Evolutionary conservation across 768 basidiomycete genomes (phyloP), one percentile per base, ranked within the genome.

Genomic region (Leccinum rimulosum): DNA sequence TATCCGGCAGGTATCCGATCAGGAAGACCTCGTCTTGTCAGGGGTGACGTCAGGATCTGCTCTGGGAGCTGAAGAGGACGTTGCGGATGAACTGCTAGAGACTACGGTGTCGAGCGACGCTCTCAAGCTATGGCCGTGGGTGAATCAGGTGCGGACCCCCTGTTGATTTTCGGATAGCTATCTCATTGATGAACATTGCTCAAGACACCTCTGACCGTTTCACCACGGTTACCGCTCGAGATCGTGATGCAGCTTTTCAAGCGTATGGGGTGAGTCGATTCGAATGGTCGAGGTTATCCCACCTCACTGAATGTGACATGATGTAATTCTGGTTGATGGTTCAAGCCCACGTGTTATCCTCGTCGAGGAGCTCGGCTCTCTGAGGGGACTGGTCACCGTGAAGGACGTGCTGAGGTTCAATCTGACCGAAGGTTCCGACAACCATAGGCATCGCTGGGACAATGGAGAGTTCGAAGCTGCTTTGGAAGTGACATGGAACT

Each of bases 231-330:
- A 43, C 94, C 95, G 1, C 78, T 99, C 47, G 97, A 99, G 73
- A 94, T 98, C 56, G 93, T 95, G 8, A 93, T 97, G 90, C 94
- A 99, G 69, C 76, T 99, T 28, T 99, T 98, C 80, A 93, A 96
- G 70, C 84, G 93, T 50, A 92, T 99, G 89, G 97, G 97, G 97
- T 97, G 68, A 65, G 93, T 80, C 14, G 1, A 17, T 63, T 48
- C 47, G 52, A 19, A 35, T 62, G 4, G 19, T 50, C 19, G 10
- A 8, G 1, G 15, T n/a, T 28, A 31, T 48, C 48, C 27, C 12
- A 49, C 14, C 1, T 3, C 8, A 22, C 49, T 63, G 6, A 61
- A 38, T 19, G 40, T 43, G 4, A n/a, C n/a, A 22, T 22, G 19
- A 22, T 14, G 8, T 22, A 2, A 35, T 25, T 31, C 33, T 36